phyloP scores from a whole-genome alignment of 106 monocot species.

The Amphibolis antarctica region DNA sequence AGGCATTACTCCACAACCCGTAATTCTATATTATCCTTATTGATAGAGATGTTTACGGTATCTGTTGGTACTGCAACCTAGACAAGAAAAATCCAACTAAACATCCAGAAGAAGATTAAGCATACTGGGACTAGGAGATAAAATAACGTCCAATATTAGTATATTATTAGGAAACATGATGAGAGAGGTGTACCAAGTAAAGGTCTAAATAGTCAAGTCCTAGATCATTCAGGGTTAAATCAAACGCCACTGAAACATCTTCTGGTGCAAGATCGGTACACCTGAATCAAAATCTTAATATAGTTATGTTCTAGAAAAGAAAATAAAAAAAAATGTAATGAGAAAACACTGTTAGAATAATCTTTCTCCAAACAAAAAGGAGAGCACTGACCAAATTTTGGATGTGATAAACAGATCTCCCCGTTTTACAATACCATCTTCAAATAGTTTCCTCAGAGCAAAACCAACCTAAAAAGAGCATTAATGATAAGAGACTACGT shows the following conservation, averaged over 20 bases:
- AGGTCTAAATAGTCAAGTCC: constrained; percentile 78
- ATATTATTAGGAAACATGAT: background rate
- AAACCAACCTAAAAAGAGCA: constrained; percentile 37
- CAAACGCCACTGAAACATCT: constrained; percentile 57
- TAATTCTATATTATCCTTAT: no score
- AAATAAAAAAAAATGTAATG: background rate
- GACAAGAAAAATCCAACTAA: background rate
- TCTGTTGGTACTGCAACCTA: no score
- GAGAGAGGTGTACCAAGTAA: constrained; percentile 46
- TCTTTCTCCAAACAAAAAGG: background rate
- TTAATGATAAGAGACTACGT: background rate
- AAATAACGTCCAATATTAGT: background rate
- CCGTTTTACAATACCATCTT: constrained; percentile 66
- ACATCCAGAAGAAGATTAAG: background rate
- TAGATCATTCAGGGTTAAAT: constrained; percentile 43
- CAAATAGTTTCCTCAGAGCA: constrained; percentile 63
- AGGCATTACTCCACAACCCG: no score
- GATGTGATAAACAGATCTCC: constrained; percentile 93
- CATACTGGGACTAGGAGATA: background rate
- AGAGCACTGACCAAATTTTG: constrained; percentile 56
- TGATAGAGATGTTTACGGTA: no score
- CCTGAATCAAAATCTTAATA: constrained; percentile 28
- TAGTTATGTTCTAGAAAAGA: background rate
- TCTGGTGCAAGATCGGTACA: constrained; percentile 64
- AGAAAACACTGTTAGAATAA: background rate